These are phyloP conservation scores for Mycena indigotica DNA, from an alignment of 768 basidiomycete species.

Conservation along the genomic window DNA sequence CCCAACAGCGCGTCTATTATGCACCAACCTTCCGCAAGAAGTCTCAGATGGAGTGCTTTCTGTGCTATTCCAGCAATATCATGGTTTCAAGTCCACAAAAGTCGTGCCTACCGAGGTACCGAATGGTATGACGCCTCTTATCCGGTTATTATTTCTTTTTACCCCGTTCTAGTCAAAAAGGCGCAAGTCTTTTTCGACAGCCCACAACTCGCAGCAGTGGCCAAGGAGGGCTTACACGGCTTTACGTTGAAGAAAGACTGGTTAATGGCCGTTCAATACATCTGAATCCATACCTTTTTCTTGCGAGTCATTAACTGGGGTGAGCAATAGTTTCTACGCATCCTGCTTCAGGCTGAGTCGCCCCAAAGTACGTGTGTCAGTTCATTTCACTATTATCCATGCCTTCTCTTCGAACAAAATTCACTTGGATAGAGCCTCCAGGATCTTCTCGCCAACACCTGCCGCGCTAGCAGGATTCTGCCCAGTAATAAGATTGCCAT, in stretches of 20 bases:
- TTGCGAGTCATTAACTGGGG: slow-evolving; percentile 16
- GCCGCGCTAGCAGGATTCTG: slow-evolving; percentile 74
- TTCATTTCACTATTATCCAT: slow-evolving; percentile 13
- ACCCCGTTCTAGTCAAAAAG: slow-evolving; percentile 63
- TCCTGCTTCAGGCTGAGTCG: slow-evolving; percentile 5
- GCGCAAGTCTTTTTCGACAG: slow-evolving; percentile 81
- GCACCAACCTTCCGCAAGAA: slow-evolving; percentile 88
- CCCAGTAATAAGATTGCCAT: slow-evolving; percentile 66
- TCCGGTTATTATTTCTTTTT: neutral
- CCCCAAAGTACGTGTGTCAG: slow-evolving; percentile 8
- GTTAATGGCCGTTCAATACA: slow-evolving; percentile 79
- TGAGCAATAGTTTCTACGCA: slow-evolving; percentile 16
- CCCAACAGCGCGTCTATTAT: slow-evolving; percentile 65
- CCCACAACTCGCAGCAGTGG: slow-evolving; percentile 70
- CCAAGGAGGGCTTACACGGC: slow-evolving; percentile 81
- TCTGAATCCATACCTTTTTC: slow-evolving; percentile 28
- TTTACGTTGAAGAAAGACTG: slow-evolving; percentile 87
- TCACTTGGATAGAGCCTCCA: slow-evolving; percentile 45
- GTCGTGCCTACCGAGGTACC: slow-evolving; percentile 68
- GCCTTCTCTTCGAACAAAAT: slow-evolving; percentile 8
- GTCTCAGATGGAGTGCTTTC: slow-evolving; percentile 85
- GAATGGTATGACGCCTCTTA: slow-evolving; percentile 35
- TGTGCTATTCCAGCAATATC: slow-evolving; percentile 89
- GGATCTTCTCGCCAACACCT: slow-evolving; percentile 56
- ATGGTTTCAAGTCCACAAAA: slow-evolving; percentile 75